phyloP scores from a whole-genome alignment of 305 asterid species.

The Fraxinus sp. region DNA sequence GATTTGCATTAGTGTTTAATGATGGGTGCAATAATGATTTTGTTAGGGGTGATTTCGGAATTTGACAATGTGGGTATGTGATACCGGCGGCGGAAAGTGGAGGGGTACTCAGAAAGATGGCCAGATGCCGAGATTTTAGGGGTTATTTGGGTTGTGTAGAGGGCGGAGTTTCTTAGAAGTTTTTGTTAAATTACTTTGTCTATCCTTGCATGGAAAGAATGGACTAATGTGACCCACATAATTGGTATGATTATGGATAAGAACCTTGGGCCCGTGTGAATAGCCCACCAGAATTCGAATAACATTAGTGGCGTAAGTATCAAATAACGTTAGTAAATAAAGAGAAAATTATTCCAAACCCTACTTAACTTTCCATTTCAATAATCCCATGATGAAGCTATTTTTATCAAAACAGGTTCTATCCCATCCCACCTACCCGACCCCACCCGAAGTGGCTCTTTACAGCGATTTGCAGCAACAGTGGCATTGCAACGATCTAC shows the following conservation, averaged over 20 bases:
- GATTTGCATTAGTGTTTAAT: conserved; percentile 35
- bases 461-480: no score
- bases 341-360: background rate
- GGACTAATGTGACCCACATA: conserved; percentile 49
- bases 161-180: conserved; percentile 24
- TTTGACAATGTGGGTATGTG: background rate
- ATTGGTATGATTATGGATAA: background rate
- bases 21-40: conserved; percentile 16
- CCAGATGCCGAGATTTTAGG: conserved; percentile 20
- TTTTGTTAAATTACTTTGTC: conserved; percentile 30
- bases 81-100: conserved; percentile 31
- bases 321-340: no score
- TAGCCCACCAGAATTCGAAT: background rate
- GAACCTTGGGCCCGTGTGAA: background rate
- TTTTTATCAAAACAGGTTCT: no score
- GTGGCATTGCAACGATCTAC: no score
- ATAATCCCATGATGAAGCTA: no score
- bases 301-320: background rate
- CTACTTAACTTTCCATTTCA: background rate
- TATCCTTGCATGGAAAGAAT: conserved; percentile 36
- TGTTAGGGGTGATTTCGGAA: conserved; percentile 47
- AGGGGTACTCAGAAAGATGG: background rate
- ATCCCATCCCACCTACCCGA: background rate
- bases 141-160: conserved; percentile 4
- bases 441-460: background rate